Evolutionary conservation across 2,329 filamentous ascomycete species (phyloP).

Genomic region (Pseudocercospora crystallina): DNA sequence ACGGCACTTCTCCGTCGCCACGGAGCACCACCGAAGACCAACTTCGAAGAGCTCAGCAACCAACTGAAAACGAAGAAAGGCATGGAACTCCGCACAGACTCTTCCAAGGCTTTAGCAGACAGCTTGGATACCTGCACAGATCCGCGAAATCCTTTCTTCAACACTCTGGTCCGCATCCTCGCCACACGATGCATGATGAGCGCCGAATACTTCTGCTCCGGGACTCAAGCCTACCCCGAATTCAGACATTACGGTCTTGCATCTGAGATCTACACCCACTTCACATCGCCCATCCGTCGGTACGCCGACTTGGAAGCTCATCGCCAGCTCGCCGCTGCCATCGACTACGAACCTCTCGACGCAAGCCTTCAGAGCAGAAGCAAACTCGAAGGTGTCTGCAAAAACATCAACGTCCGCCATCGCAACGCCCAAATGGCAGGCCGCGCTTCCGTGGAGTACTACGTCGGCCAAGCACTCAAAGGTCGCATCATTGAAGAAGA

Average conservation of each 20-base stretch:
- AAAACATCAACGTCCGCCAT: constrained; percentile 97
- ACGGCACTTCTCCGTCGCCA: constrained; percentile 92
- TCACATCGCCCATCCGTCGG: constrained; percentile 93
- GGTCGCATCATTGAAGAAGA: constrained; percentile 75
- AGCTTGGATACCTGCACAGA: constrained; percentile 85
- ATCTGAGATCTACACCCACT: constrained; percentile 96
- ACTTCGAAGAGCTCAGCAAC: constrained; percentile 90
- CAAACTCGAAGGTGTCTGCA: constrained; percentile 89
- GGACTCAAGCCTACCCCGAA: constrained; percentile 87
- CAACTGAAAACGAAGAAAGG: constrained; percentile 86
- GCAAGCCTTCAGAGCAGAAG: constrained; percentile 75
- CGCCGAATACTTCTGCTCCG: constrained; percentile 96
- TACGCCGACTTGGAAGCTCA: constrained; percentile 97
- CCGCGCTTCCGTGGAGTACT: constrained; percentile 92
- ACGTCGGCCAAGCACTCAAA: constrained; percentile 93
- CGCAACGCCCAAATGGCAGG: constrained; percentile 96
- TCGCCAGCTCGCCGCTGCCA: constrained; percentile 89
- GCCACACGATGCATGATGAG: constrained; percentile 99
- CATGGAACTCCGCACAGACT: constrained; percentile 77
- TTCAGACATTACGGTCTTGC: constrained; percentile 97
- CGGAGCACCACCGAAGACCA: constrained; percentile 86
- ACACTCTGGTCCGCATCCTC: constrained; percentile 95
- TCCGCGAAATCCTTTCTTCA: constrained; percentile 85
- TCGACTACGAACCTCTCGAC: constrained; percentile 87
- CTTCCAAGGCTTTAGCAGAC: constrained; percentile 88